Conservation (phyloP, 352 stramenopile genomes). For the Pythium graminicola region DNA sequence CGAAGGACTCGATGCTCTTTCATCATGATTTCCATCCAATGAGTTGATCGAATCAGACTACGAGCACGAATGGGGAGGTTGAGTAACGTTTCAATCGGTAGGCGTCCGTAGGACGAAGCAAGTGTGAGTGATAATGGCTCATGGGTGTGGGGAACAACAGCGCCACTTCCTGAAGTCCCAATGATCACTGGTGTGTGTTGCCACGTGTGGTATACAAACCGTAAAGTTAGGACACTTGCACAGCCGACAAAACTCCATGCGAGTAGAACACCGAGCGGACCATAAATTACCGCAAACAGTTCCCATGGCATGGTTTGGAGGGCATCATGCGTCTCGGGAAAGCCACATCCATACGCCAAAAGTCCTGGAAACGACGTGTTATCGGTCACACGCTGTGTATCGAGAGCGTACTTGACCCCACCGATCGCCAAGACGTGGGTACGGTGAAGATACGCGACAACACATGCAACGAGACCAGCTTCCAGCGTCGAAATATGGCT, state of each 20-base stretch:
- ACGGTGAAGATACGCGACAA: constrained; percentile 4
- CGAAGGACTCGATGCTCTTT: constrained; percentile 4
- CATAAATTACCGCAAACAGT: background rate
- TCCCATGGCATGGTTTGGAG: background rate
- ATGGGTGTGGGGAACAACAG: background rate
- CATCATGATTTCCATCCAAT: constrained; percentile 14
- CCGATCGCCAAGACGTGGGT: constrained; percentile 2
- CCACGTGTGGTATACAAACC: constrained; percentile 1
- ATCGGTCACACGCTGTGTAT: constrained; percentile 3
- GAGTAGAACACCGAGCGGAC: background rate
- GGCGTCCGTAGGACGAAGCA: constrained; percentile 3
- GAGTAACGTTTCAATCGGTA: constrained; percentile 20
- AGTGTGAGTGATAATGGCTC: background rate
- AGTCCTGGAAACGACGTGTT: background rate
- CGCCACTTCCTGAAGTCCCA: background rate
- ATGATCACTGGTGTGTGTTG: background rate
- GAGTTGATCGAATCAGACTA: constrained; percentile 10
- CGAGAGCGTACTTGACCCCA: constrained; percentile 5
- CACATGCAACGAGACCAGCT: background rate
- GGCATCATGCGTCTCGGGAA: background rate
- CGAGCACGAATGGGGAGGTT: constrained; percentile 19
- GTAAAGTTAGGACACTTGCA: background rate
- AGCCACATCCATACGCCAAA: constrained; percentile 9
- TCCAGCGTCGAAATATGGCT: background rate
- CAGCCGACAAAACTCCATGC: constrained; percentile 6